Conservation (phyloP, 352 stramenopile genomes). For the Thalassiosira oceanica region DNA sequence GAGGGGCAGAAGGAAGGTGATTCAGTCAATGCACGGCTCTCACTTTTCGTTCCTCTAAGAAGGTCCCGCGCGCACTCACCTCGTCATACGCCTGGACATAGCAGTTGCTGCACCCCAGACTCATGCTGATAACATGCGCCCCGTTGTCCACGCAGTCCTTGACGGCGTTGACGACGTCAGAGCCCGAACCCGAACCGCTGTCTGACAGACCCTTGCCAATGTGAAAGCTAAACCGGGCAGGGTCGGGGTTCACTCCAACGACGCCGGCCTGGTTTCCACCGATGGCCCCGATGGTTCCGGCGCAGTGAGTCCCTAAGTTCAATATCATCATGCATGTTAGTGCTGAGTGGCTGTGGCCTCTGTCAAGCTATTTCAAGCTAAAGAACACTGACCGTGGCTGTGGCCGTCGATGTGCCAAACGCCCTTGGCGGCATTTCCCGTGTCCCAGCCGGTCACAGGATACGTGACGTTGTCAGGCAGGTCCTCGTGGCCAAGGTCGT, state of each 20-base stretch:
- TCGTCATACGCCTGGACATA: neutral
- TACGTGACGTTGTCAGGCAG: conserved; percentile 6
- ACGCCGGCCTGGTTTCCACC: conserved; percentile 21
- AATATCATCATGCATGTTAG: too few relatives aligned
- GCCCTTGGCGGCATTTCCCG: neutral
- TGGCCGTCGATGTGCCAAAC: conserved; percentile 19
- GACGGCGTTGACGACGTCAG: conserved; percentile 36
- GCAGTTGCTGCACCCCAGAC: conserved; percentile 34
- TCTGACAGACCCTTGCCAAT: conserved; percentile 52
- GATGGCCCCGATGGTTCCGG: conserved; percentile 42
- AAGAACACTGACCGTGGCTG: conserved; percentile 29
- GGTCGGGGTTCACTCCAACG: conserved; percentile 15
- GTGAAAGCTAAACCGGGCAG: conserved; percentile 26
- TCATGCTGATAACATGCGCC: conserved; percentile 71
- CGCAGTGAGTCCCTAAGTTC: conserved; percentile 7
- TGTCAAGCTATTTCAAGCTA: too few relatives aligned
- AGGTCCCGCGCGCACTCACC: too few relatives aligned
- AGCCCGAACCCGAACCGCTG: conserved; percentile 20
- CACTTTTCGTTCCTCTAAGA: too few relatives aligned
- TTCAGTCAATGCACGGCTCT: too few relatives aligned
- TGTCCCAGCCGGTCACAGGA: conserved; percentile 13
- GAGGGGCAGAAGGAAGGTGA: too few relatives aligned
- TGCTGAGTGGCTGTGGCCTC: too few relatives aligned
- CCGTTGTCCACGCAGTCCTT: conserved; percentile 42
- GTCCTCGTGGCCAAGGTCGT: conserved; percentile 38